Percentiles rank a stretch among this genome's conserved stretches.
Conservation (phyloP, 2,329 filamentous ascomycete species). For the Neofusicoccum umdonicola region DNA sequence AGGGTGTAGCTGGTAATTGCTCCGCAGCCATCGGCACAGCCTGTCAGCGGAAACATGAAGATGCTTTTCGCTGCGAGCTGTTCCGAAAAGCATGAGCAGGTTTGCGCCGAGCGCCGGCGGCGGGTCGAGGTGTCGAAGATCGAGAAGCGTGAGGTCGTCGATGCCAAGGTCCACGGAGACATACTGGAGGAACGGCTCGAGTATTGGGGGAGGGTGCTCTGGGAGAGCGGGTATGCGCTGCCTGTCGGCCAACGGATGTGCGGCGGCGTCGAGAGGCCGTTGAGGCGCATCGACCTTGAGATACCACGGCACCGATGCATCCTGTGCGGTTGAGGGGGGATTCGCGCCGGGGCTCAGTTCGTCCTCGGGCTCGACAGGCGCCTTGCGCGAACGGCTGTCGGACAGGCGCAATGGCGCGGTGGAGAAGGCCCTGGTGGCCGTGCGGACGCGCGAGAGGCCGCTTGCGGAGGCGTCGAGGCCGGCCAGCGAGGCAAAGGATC, state of each 20-base stretch:
- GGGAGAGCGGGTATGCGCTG: constrained; percentile 65
- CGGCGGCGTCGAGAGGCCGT: constrained; percentile 21
- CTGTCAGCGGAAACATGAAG: constrained; percentile 86
- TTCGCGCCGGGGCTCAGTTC: background rate
- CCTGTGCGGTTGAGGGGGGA: background rate
- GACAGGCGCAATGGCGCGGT: constrained; percentile 5
- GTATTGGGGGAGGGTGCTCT: constrained; percentile 65
- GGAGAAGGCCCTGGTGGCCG: constrained; percentile 7
- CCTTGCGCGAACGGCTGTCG: background rate
- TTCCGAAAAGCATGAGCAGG: constrained; percentile 88
- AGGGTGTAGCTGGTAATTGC: constrained; percentile 68
- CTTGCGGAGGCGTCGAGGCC: background rate
- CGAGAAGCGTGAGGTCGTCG: constrained; percentile 75
- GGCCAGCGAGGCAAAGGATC: constrained; percentile 1
- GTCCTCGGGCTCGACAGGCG: background rate
- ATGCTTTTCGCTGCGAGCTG: constrained; percentile 88
- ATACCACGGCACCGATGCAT: constrained; percentile 70
- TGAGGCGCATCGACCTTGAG: constrained; percentile 64
- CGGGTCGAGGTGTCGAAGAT: constrained; percentile 80
- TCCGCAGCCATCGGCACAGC: constrained; percentile 82
- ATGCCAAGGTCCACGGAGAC: constrained; percentile 82
- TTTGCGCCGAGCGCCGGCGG: constrained; percentile 84
- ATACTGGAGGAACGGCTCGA: constrained; percentile 72
- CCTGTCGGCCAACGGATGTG: constrained; percentile 44
- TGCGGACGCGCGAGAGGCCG: background rate